Base-by-base conservation (phyloP, 768 basidiomycete species). In the Gloeostereum incarnatum region DNA sequence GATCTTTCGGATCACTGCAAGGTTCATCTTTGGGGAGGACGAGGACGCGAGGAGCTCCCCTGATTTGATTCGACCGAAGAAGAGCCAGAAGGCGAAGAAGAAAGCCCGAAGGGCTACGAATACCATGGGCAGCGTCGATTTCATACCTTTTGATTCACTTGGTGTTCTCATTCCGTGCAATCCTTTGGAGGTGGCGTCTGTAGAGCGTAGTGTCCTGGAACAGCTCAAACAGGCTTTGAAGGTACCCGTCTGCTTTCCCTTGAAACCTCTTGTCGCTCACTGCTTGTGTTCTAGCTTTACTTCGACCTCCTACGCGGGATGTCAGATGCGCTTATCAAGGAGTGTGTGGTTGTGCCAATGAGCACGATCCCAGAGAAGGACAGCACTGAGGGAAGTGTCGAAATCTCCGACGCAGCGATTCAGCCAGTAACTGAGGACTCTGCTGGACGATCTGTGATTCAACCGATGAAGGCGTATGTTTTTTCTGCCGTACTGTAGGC, bases 391-490 rank as follows among this genome's bases (percentile, higher is more conserved):
- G 13, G 36, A 22, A 7, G 13, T 26, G 19, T 4, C 17, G 14
- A 9, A 29, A 25, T 31, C 26, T 4, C 26, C 19, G 21, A 10
- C 21, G 10, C 17, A 17, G 25, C 16, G 21, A 16, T 17, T 5
- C 16, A 31, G 17, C 5, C 36, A 7, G 24, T 24, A n/a, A 9
- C 22, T 11, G 36, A 20, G 3, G 46, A 55, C 1, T 47, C 53
- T 4, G 65, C 61, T 1, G 68, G 58, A 37, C 71, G 73, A 0
- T 57, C 57, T 36, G 65, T 75, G 0, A n/a, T n/a, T n/a, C 76
- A 72, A 36, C 72, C 77, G 0, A 64, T 77, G 62, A 78, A 72
- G 51, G 68, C 75, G 46, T 65, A 16, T 27, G 62, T 53, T 27
- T 25, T 10, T 18, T 32, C 22, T 30, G 6, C 36, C 16, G 5